Conservation (phyloP, 208 protist species). For the Blechomonas ayalai region DNA sequence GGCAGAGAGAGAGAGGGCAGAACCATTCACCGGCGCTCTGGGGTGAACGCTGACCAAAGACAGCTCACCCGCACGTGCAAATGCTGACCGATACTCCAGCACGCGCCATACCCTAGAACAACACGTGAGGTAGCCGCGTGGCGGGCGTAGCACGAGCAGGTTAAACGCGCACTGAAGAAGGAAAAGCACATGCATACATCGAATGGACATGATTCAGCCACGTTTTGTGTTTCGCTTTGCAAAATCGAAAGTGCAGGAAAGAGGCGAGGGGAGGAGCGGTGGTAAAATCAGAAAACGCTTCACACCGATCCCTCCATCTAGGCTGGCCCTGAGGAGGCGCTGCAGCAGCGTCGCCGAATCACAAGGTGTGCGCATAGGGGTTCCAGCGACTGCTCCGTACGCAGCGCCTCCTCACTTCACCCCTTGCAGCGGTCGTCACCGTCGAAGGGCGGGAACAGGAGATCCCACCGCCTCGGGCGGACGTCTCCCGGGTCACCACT, state of each 20-base stretch:
- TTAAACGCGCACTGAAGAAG: too few species aligned
- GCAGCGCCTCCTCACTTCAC: conserved; percentile 20
- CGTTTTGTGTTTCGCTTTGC: neutral
- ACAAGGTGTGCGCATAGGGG: conserved; percentile 21
- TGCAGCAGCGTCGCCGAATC: too few species aligned
- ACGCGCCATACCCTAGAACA: too few species aligned
- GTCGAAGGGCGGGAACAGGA: too few species aligned
- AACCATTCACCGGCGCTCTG: too few species aligned
- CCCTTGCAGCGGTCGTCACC: conserved; percentile 29
- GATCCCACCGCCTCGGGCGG: too few species aligned
- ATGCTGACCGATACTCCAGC: neutral
- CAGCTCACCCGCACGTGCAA: neutral
- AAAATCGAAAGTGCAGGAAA: conserved; percentile 4
- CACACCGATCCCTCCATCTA: too few species aligned
- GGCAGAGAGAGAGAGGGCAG: too few species aligned
- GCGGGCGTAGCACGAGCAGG: too few species aligned
- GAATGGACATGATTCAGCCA: neutral
- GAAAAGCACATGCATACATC: neutral
- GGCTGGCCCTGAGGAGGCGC: too few species aligned
- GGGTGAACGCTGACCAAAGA: neutral
- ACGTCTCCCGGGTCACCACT: too few species aligned
- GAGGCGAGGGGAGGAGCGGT: neutral
- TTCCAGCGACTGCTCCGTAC: conserved; percentile 25
- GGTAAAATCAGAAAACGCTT: conserved; percentile 1
- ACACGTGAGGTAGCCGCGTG: too few species aligned